These are phyloP conservation scores for Tilletia walkeri DNA, from an alignment of 1,284 basidiomycete species.

Conservation along the genomic window DNA sequence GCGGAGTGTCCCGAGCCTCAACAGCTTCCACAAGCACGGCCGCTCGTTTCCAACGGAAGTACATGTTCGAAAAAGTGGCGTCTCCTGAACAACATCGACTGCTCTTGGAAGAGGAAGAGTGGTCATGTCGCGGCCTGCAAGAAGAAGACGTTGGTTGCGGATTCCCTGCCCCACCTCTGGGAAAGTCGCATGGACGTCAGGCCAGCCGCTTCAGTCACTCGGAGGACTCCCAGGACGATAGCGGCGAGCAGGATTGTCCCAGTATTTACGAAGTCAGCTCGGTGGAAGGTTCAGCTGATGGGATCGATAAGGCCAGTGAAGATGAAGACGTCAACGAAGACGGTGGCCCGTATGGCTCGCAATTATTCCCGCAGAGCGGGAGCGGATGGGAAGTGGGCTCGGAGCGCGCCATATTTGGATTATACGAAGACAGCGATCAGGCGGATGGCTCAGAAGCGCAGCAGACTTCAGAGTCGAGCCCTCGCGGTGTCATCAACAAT, in stretches of 20 bases:
- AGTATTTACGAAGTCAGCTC: constrained; percentile 16
- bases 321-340: background rate
- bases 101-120: constrained; percentile 9
- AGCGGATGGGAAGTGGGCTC: background rate
- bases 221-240: background rate
- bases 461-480: background rate
- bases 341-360: background rate
- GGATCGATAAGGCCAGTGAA: background rate
- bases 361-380: background rate
- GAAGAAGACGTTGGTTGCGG: background rate
- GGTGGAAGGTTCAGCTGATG: constrained; percentile 9
- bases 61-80: constrained; percentile 3
- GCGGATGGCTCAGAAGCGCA: background rate
- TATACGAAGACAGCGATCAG: background rate
- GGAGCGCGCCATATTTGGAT: background rate
- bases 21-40: background rate
- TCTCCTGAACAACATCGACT: constrained; percentile 2
- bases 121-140: constrained; percentile 6
- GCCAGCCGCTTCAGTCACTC: background rate
- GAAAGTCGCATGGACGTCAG: background rate
- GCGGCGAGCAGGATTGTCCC: background rate
- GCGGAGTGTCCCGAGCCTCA: background rate
- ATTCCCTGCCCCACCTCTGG: background rate
- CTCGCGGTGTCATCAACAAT: background rate
- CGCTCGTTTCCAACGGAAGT: background rate